Percentiles rank a stretch among this genome's conserved stretches.
These are phyloP conservation scores for Passalora sequoiae DNA, from an alignment of 2,329 filamentous ascomycete species.

Conservation along the genomic window DNA sequence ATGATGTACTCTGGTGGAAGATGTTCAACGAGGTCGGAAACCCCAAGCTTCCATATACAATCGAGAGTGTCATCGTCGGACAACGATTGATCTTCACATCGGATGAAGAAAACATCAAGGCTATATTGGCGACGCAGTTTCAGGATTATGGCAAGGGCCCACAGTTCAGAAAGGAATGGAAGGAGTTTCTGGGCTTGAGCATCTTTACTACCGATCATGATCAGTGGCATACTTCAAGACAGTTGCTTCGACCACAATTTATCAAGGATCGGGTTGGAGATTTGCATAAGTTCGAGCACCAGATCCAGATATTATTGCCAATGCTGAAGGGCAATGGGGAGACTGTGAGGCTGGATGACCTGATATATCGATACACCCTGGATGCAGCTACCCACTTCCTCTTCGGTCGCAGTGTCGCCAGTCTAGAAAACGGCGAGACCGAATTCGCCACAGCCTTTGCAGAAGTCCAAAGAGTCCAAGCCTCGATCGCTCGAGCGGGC, in stretches of 20 bases:
- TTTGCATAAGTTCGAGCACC: conserved; percentile 72
- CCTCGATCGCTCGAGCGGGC: conserved; percentile 60
- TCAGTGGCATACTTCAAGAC: conserved; percentile 73
- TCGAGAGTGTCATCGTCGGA: conserved; percentile 54
- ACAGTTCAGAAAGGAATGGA: conserved; percentile 69
- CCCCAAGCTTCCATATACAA: conserved; percentile 49
- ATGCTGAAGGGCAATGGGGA: conserved; percentile 50
- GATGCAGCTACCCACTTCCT: conserved; percentile 85
- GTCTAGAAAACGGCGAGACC: conserved; percentile 52
- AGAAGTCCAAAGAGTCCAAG: conserved; percentile 71
- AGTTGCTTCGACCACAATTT: conserved; percentile 80
- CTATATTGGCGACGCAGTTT: conserved; percentile 83
- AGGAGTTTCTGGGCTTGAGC: conserved; percentile 67
- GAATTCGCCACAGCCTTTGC: conserved; percentile 77
- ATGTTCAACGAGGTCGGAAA: conserved; percentile 44
- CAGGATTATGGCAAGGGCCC: conserved; percentile 76
- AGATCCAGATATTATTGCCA: conserved; percentile 67
- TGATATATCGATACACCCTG: conserved; percentile 80
- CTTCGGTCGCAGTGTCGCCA: conserved; percentile 68
- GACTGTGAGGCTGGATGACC: conserved; percentile 64
- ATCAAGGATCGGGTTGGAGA: conserved; percentile 79
- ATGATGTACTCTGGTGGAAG: conserved; percentile 57
- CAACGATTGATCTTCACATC: conserved; percentile 66
- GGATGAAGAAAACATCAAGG: conserved; percentile 87
- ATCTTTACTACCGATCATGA: conserved; percentile 70